Percentiles rank a stretch among this genome's conserved stretches.
These are phyloP conservation scores for Lachnellula willkommii DNA, from an alignment of 2,329 filamentous ascomycete species.

Conservation along the genomic window DNA sequence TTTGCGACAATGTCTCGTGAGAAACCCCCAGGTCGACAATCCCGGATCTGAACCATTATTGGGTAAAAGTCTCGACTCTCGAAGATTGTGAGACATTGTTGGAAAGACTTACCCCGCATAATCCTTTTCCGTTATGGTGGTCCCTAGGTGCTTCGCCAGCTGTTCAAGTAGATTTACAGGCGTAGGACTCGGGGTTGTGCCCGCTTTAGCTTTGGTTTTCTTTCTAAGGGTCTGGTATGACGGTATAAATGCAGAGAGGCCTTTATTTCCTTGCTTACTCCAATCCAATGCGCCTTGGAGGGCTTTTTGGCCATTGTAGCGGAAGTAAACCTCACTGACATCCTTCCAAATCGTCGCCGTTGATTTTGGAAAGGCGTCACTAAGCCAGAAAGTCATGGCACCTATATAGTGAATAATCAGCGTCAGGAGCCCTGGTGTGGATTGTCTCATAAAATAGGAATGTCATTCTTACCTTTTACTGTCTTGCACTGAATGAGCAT, in stretches of 20 bases:
- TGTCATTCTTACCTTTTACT: constrained; percentile 5
- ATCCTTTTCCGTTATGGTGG: neutral
- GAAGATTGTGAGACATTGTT: neutral
- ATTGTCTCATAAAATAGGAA: neutral
- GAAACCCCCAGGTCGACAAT: no score
- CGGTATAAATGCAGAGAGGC: neutral
- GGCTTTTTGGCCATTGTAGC: constrained; percentile 10
- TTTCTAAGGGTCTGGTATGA: neutral
- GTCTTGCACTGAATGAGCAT: constrained; percentile 17
- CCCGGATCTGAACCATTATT: neutral
- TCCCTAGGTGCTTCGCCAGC: constrained; percentile 7
- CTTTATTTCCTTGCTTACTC: neutral
- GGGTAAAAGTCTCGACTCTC: neutral
- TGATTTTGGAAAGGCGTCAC: constrained; percentile 4
- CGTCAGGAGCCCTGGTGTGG: neutral
- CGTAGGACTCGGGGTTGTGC: neutral
- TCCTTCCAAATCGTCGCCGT: constrained; percentile 20
- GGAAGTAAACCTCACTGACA: constrained; percentile 14
- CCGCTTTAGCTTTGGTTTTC: neutral
- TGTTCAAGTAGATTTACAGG: constrained; percentile 12
- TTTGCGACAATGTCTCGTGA: no score
- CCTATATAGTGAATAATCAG: neutral
- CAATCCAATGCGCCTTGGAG: neutral
- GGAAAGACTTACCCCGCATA: neutral
- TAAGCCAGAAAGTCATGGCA: constrained; percentile 21